Percentiles rank a stretch among this genome's conserved stretches.
Evolutionary conservation across 2,329 filamentous ascomycete species (phyloP).

Genomic region (Hypoxylon sp.): DNA sequence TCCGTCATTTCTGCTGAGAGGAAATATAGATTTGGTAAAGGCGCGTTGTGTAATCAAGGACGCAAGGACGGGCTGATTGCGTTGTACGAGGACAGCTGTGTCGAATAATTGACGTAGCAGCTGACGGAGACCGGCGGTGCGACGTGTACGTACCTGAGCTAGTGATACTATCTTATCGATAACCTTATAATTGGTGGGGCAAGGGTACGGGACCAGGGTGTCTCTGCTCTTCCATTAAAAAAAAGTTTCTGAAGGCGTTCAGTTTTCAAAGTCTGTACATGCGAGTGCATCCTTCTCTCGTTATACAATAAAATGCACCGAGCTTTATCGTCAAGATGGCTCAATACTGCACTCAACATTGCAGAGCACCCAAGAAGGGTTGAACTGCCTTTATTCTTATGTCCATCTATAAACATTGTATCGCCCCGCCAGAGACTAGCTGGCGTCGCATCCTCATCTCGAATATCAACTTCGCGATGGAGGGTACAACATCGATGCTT

Average conservation of each 20-base stretch:
- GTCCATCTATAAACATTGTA: slow-evolving; percentile 59
- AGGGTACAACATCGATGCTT: slow-evolving; percentile 49
- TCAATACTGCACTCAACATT: slow-evolving; percentile 61
- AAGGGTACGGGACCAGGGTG: slow-evolving; percentile 18
- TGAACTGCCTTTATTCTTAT: slow-evolving; percentile 65
- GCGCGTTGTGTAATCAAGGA: slow-evolving; percentile 27
- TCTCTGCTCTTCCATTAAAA: no score
- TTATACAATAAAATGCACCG: slow-evolving; percentile 59
- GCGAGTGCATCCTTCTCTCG: slow-evolving; percentile 16
- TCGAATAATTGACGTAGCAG: slow-evolving; percentile 42
- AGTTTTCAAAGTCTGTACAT: slow-evolving; percentile 14
- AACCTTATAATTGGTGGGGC: slow-evolving; percentile 27
- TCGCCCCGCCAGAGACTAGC: slow-evolving; percentile 53
- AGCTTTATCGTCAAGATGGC: slow-evolving; percentile 60
- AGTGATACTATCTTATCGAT: slow-evolving; percentile 30
- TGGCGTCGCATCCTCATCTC: slow-evolving; percentile 30
- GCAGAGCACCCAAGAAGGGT: slow-evolving; percentile 56
- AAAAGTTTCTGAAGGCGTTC: slow-evolving; percentile 6
- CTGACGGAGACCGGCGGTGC: slow-evolving; percentile 13
- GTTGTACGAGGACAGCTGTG: slow-evolving; percentile 37
- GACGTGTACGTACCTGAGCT: slow-evolving; percentile 24
- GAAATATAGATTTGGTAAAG: not conserved
- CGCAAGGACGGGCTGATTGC: slow-evolving; percentile 16
- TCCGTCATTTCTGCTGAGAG: slow-evolving; percentile 49
- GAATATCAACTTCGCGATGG: slow-evolving; percentile 45